Base-by-base conservation (phyloP, 805 yeast genomes). In the Sungouiella thailandica region DNA sequence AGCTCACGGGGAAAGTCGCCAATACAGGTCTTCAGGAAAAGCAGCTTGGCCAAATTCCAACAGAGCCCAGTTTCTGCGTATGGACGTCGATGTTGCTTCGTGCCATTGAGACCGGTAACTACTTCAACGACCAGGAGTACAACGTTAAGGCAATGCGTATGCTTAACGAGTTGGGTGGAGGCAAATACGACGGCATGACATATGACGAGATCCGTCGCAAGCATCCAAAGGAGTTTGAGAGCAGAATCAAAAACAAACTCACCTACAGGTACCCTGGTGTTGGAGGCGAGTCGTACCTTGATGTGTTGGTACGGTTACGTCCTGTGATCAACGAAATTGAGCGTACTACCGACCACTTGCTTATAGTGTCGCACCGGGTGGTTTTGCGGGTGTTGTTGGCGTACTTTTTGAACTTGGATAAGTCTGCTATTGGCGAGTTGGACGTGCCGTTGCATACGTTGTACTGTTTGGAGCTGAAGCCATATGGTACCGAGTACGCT, bases 251-350 rank as follows among this genome's bases (percentile, higher is more conserved):
- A 26, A 83, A 87, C 58, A 90, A 90, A 58, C 68, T 90, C 47
- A 68, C 81, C 12, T 90, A 90, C 58, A 68, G 98, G 40, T 90
- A 90, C 53, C 98, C 97, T 1, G 98, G 98, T 4, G 84, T 87
- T 31, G 97, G 97, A 6, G 98, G 98, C 12, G 98, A 90, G 58
- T 84, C 95, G 0, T 90, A 90, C 49, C 62, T 90, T 46, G 97
- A 90, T 60, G 98, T 93, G 9, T 82, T 93, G 51, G 86, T 88
- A 45, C 70, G 98, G 41, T 69, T 90, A 36, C 71, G 95, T 40
- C 95, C 97, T 1, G 76, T 90, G 13, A 90, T 90, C 42, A 87
- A 87, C 9, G 98, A 90, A 57, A 75, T 93, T 31, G 98, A 90
- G 56, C 70, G 98, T 44, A 85, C 94, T 28, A 82, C 85, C 7